Evolutionary conservation across 1,139 yeast species (phyloP), one percentile per base, ranked within the genome.

Genomic region (Hanseniaspora gamundiae): DNA sequence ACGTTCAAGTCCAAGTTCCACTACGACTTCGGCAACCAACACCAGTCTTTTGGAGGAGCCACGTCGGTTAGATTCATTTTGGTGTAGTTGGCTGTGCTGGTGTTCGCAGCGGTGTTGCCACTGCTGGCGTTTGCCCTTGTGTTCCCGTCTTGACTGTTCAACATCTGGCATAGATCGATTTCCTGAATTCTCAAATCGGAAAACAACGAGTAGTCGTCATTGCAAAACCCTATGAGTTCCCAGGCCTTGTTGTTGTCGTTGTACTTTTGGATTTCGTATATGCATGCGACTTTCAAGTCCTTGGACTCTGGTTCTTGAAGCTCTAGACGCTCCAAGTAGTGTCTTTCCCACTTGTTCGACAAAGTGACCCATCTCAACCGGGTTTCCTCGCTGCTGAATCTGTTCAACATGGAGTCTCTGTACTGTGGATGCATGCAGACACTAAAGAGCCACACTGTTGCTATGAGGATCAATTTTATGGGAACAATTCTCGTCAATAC

Each of bases 1-100:
- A 82, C 82, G 22, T 71, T 64, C 44, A 79, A 65, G 57, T 82
- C 91, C 40, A 80, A 53, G 11, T 58, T 62, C 93, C 93, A 82
- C 8, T 53, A 55, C 9, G 66, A 67, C 45, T 59, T 62, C 11
- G 58, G 51, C 3, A 62, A 48, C 61, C 75, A 80, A 46, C 62
- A 68, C 82, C 84, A 80, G 40, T 71, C 70, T 24, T 53, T 51
- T 0, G 87, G 87, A 2, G 85, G 74, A 43, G 64, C 60, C 14
- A 80, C 65, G 14, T 54, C 53, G n/a, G 57, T 47, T 22, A n/a
- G 52, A 47, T 19, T 50, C 52, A 28, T 57, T 48, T 10, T 49
- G 41, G 46, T 5, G 57, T 45, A 4, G 62, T 56, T n/a, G 54
- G 29, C n/a, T n/a, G n/a, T 22, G 29, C 20, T n/a, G 22, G 17